These are phyloP conservation scores for Rhododendron griersonianum DNA, from an alignment of 148 eudicot species.

Conservation along the genomic window DNA sequence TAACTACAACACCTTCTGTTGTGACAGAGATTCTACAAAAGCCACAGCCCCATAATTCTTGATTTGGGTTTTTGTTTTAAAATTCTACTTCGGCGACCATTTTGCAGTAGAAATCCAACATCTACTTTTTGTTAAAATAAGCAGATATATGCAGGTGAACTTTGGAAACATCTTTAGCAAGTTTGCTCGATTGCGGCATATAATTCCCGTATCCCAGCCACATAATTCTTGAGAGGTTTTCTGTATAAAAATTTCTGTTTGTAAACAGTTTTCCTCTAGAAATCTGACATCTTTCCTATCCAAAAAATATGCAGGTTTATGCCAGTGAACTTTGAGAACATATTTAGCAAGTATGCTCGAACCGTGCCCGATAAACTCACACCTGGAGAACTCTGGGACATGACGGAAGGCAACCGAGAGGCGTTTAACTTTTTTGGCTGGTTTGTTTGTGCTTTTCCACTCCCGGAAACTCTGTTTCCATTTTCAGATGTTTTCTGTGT, in stretches of 20 bases:
- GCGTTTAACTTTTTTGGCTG: conserved; percentile 54
- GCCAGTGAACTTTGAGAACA: conserved; percentile 11
- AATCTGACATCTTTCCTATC: background rate
- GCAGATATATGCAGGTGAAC: background rate
- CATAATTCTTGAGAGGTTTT: background rate
- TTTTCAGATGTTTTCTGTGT: background rate
- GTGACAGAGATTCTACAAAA: background rate
- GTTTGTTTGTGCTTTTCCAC: background rate
- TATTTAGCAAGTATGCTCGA: conserved; percentile 70
- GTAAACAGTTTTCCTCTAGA: background rate
- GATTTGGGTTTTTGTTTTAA: background rate
- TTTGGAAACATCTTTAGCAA: background rate
- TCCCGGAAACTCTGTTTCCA: background rate
- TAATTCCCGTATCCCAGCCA: background rate
- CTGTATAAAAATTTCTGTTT: background rate
- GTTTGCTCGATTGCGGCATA: background rate
- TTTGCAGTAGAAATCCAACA: background rate
- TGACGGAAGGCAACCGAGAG: conserved; percentile 66
- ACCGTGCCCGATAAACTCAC: conserved; percentile 69
- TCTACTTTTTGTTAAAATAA: background rate
- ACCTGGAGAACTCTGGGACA: conserved; percentile 62
- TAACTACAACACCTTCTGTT: background rate
- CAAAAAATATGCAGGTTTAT: background rate
- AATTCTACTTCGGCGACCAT: background rate
- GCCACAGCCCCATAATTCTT: background rate